These are phyloP conservation scores for Manihot esculenta DNA, from an alignment of 441 rosid species.

Conservation along the genomic window DNA sequence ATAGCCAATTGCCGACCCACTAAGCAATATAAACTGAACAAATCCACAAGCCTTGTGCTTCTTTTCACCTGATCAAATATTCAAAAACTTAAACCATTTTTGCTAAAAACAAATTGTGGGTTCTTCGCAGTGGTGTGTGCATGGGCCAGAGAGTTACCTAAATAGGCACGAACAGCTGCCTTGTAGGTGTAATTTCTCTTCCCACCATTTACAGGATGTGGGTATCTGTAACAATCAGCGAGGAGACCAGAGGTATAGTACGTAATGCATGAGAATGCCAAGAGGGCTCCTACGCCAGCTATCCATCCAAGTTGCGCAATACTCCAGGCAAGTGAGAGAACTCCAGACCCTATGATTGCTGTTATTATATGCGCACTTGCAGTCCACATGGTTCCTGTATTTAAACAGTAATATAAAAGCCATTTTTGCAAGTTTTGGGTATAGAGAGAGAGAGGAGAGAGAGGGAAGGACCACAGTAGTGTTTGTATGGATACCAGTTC, in stretches of 20 bases:
- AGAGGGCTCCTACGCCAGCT: slow-evolving; percentile 4
- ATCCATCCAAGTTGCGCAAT: slow-evolving; percentile 22
- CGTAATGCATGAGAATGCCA: slow-evolving; percentile 12
- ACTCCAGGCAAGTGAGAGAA: slow-evolving; percentile 18
- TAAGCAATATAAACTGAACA: background rate
- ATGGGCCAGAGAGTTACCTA: background rate
- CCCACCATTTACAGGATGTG: slow-evolving; percentile 7
- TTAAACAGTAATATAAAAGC: background rate
- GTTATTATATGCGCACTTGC: slow-evolving; percentile 24
- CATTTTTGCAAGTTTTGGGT: too few species aligned
- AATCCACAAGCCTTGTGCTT: background rate
- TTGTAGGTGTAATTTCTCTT: slow-evolving; percentile 21
- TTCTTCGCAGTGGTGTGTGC: background rate
- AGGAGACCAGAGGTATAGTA: slow-evolving; percentile 18
- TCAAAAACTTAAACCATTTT: too few species aligned
- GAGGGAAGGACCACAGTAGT: too few species aligned
- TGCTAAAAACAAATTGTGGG: too few species aligned
- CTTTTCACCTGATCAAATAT: background rate
- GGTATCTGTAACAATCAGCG: slow-evolving; percentile 16
- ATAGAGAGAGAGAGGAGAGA: background rate
- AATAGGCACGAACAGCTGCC: slow-evolving; percentile 14
- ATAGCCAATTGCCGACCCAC: background rate
- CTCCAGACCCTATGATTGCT: slow-evolving; percentile 22
- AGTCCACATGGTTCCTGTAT: slow-evolving; percentile 16
- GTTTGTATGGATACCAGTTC: background rate